Percentiles rank a stretch among this genome's conserved stretches.
These are phyloP conservation scores for Phytophthora nicotianae DNA, from an alignment of 352 stramenopile genomes.

Conservation along the genomic window DNA sequence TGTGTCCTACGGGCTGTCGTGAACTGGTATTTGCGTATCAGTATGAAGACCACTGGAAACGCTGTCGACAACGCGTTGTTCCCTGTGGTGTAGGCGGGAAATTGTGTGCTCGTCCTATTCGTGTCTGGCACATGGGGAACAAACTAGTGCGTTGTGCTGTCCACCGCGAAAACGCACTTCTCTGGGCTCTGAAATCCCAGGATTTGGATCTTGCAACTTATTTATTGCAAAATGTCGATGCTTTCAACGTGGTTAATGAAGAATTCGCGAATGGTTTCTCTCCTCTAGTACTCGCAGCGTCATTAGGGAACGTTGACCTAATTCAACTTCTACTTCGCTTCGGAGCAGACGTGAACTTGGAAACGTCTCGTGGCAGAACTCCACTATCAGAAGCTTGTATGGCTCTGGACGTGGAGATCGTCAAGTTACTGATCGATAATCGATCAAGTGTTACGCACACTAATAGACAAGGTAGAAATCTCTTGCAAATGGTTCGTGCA, in stretches of 20 bases:
- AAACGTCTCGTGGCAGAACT: constrained; percentile 70
- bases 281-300: constrained; percentile 54
- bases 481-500: constrained; percentile 45
- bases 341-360: constrained; percentile 73
- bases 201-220: constrained; percentile 71
- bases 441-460: constrained; percentile 63
- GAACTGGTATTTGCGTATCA: constrained; percentile 68
- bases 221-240: constrained; percentile 58
- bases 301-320: constrained; percentile 51
- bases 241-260: constrained; percentile 40
- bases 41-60: constrained; percentile 57
- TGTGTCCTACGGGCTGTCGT: constrained; percentile 63
- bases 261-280: constrained; percentile 78
- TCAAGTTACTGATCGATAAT: constrained; percentile 63
- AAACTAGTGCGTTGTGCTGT: constrained; percentile 54
- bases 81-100: constrained; percentile 59
- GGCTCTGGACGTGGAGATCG: constrained; percentile 49
- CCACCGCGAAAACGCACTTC: constrained; percentile 57
- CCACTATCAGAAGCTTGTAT: constrained; percentile 67
- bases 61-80: constrained; percentile 69
- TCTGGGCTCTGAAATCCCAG: constrained; percentile 64
- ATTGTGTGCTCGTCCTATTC: constrained; percentile 60
- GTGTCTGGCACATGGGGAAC: constrained; percentile 52
- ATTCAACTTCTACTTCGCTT: constrained; percentile 63
- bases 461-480: constrained; percentile 62